Conservation (phyloP, 116 monocot genomes). For the Papilionanthe hybrid region DNA sequence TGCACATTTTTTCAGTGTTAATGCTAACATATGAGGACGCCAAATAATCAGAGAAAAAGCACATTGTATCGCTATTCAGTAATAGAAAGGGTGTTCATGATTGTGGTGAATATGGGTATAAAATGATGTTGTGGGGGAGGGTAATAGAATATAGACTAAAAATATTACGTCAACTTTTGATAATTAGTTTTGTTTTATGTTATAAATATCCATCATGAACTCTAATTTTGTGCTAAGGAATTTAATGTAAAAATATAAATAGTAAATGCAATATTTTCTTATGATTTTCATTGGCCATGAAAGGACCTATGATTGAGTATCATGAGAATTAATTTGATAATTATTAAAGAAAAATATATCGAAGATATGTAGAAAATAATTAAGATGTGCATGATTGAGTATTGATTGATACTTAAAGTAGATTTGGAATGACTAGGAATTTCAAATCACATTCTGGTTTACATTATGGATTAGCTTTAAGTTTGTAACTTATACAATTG, state of each 20-base stretch:
- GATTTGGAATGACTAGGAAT: no score
- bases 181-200: not conserved
- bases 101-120: not conserved
- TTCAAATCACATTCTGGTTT: not conserved
- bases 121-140: not conserved
- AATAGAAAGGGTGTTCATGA: not conserved
- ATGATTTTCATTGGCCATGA: no score
- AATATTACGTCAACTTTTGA: not conserved
- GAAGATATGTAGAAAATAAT: no score
- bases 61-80: not conserved
- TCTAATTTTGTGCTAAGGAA: no score
- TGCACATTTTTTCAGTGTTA: not conserved
- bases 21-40: not conserved
- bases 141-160: not conserved
- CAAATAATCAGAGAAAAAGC: not conserved
- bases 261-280: no score
- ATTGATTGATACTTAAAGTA: no score
- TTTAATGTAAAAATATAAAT: no score
- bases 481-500: not conserved
- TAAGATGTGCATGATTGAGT: no score
- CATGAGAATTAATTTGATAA: no score
- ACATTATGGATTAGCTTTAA: not conserved
- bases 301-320: no score
- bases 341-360: no score
- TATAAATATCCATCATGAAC: not conserved